phyloP scores from a whole-genome alignment of 148 eudicot species.

The Amaranthus hypochondriacus region DNA sequence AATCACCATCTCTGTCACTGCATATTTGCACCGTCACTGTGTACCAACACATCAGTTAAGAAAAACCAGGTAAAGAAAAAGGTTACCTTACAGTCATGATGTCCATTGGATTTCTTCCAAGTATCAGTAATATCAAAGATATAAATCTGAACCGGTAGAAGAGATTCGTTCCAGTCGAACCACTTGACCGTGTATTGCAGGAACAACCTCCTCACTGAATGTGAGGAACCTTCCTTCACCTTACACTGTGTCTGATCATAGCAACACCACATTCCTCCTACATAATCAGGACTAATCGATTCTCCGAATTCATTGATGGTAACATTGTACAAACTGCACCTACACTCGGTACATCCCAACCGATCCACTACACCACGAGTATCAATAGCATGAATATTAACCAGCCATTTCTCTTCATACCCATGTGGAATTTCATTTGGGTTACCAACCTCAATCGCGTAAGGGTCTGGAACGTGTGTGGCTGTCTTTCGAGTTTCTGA shows the following conservation, averaged over 20 bases:
- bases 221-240: constrained; percentile 43
- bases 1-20: too few relatives aligned
- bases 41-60: too few relatives aligned
- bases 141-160: constrained; percentile 68
- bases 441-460: constrained; percentile 76
- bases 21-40: too few relatives aligned
- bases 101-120: constrained; percentile 36
- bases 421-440: constrained; percentile 61
- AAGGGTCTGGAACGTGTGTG: constrained; percentile 74
- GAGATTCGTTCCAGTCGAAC: constrained; percentile 56
- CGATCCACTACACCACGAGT: constrained; percentile 66
- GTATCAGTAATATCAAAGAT: constrained; percentile 75
- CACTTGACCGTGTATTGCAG: constrained; percentile 62
- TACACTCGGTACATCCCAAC: constrained; percentile 84
- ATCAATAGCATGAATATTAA: constrained; percentile 90
- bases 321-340: constrained; percentile 75
- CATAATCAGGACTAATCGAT: constrained; percentile 42
- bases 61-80: background rate
- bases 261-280: constrained; percentile 81
- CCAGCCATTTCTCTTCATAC: constrained; percentile 74
- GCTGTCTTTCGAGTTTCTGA: constrained; percentile 81
- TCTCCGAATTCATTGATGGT: constrained; percentile 42
- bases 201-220: constrained; percentile 47
- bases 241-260: constrained; percentile 62
- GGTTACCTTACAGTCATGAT: constrained; percentile 57